These are phyloP conservation scores for Morella rubra DNA, from an alignment of 306 rosid species.

Conservation along the genomic window DNA sequence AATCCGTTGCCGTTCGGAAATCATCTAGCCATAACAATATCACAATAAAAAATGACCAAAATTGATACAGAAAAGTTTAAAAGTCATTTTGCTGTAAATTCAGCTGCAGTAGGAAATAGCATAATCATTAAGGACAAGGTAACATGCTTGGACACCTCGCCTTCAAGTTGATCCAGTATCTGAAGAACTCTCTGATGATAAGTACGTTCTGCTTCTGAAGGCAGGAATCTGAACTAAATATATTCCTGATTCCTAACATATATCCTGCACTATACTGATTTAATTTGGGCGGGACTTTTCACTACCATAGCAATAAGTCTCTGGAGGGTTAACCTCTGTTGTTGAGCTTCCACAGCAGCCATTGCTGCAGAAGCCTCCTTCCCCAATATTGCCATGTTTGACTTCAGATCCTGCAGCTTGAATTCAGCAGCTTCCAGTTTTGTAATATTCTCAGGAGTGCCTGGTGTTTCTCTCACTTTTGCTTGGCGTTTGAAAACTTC, in stretches of 20 bases:
- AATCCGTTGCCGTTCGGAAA: conserved; percentile 81
- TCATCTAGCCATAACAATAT: conserved; percentile 55
- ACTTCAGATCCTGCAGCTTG: conserved; percentile 81
- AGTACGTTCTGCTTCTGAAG: conserved; percentile 90
- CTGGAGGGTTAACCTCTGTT: conserved; percentile 94
- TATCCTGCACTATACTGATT: conserved; percentile 7
- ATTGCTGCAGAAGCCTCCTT: conserved; percentile 98
- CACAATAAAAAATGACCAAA: conserved; percentile 23
- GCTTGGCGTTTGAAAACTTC: conserved; percentile 93
- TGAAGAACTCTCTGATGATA: conserved; percentile 88
- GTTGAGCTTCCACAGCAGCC: conserved; percentile 99
- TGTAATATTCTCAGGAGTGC: conserved; percentile 66
- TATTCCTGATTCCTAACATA: conserved; percentile 19
- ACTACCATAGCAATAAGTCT: conserved; percentile 90
- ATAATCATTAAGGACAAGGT: conserved; percentile 12
- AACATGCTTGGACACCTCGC: conserved; percentile 58
- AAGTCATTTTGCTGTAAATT: conserved; percentile 19
- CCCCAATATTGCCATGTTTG: conserved; percentile 86
- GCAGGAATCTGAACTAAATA: too few species aligned
- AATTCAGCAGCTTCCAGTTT: conserved; percentile 87
- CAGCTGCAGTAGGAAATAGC: neutral
- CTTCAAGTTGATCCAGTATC: conserved; percentile 89
- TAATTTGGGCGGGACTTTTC: conserved; percentile 19
- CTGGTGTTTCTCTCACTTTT: conserved; percentile 77
- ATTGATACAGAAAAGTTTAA: conserved; percentile 23